phyloP scores from a whole-genome alignment of 768 basidiomycete species.

The Boletus pseudo-olivaceus region DNA sequence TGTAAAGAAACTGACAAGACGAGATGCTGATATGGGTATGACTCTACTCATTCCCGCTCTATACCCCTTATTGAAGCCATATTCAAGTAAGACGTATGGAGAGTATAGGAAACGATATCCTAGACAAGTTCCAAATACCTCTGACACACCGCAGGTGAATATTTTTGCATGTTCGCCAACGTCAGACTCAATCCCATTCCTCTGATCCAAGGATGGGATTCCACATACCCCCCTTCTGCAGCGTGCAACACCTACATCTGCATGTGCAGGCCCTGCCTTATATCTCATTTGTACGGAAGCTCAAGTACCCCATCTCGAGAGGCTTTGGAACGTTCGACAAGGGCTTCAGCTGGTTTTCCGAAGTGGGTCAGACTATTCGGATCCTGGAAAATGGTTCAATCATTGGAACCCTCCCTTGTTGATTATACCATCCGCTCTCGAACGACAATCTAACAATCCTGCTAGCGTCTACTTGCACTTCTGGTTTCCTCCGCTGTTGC shows the following conservation, averaged over 20 bases:
- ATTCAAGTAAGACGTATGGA: slow-evolving; percentile 45
- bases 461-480: no score
- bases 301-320: slow-evolving; percentile 48
- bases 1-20: slow-evolving; percentile 43
- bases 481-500: no score
- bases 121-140: slow-evolving; percentile 47
- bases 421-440: background rate
- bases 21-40: slow-evolving; percentile 51
- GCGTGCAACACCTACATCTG: slow-evolving; percentile 69
- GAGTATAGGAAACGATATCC: slow-evolving; percentile 47
- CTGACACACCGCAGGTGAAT: slow-evolving; percentile 45
- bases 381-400: slow-evolving; percentile 54
- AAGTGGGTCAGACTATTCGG: slow-evolving; percentile 54
- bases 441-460: background rate
- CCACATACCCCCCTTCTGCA: slow-evolving; percentile 77
- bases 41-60: slow-evolving; percentile 1
- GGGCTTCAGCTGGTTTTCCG: slow-evolving; percentile 71
- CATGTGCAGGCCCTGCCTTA: slow-evolving; percentile 73
- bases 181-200: background rate
- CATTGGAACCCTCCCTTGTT: slow-evolving; percentile 52
- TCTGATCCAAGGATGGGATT: slow-evolving; percentile 60
- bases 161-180: background rate
- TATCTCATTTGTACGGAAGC: slow-evolving; percentile 32
- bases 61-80: slow-evolving; percentile 19
- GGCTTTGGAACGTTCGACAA: slow-evolving; percentile 47